A percentile compares a stretch with the other conserved stretches of the same genome.
phyloP scores from a whole-genome alignment of 2,329 filamentous ascomycete genomes.

The Fusarium sp. region DNA sequence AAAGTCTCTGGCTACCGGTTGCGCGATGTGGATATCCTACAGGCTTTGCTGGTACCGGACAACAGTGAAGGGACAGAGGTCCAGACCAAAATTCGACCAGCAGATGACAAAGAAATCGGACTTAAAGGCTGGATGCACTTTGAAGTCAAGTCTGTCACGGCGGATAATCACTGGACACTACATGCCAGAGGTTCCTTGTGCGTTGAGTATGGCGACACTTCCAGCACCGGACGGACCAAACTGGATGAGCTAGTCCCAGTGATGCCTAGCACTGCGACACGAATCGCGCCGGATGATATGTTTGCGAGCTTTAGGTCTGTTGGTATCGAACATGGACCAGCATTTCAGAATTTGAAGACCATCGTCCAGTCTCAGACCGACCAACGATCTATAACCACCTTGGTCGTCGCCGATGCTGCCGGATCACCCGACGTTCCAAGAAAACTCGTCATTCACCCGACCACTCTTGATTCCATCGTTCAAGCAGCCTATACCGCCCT shows the following conservation, averaged over 20 bases:
- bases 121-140: background rate
- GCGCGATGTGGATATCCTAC: background rate
- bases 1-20: slow-evolving; percentile 1
- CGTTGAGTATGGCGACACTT: no score
- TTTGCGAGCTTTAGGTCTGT: no score
- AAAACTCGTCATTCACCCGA: slow-evolving; percentile 10
- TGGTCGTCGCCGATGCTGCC: background rate
- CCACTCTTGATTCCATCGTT: slow-evolving; percentile 8
- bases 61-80: background rate
- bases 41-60: slow-evolving; percentile 3
- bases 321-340: no score
- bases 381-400: background rate
- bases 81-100: background rate
- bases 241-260: no score
- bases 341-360: background rate
- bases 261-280: no score
- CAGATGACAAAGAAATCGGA: background rate
- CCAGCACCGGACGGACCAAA: no score
- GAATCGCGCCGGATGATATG: no score
- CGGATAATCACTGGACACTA: no score
- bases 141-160: background rate
- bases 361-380: background rate
- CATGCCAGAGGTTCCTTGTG: no score
- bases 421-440: background rate
- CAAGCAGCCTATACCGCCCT: background rate